A percentile compares a stretch with the other conserved stretches of the same genome.
phyloP scores from a whole-genome alignment of 2,329 filamentous ascomycete species.

The Verticillium alfalfae region DNA sequence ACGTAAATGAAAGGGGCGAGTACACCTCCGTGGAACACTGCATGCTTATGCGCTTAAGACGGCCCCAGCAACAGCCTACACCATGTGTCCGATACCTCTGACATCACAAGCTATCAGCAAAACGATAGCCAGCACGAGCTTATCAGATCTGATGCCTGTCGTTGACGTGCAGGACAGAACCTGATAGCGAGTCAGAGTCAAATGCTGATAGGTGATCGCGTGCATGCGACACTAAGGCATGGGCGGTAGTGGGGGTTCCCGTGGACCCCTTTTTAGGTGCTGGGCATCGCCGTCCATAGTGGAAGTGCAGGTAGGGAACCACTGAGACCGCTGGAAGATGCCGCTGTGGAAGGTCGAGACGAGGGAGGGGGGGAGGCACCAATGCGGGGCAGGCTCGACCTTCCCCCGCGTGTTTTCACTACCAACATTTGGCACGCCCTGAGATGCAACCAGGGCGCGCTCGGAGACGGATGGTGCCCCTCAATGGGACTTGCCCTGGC shows the following conservation, averaged over 20 bases:
- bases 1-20: too few relatives aligned
- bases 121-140: background rate
- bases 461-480: background rate
- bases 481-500: background rate
- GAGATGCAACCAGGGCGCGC: background rate
- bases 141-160: background rate
- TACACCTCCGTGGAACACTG: too few relatives aligned
- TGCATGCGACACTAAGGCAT: background rate
- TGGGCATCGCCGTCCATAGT: background rate
- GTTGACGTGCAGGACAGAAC: background rate
- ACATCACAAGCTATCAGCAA: background rate
- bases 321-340: too few relatives aligned
- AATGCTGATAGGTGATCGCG: background rate
- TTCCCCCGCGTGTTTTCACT: background rate
- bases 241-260: background rate
- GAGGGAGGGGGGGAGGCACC: background rate
- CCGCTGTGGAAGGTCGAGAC: background rate
- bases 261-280: background rate
- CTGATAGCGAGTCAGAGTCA: background rate
- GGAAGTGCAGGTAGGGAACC: background rate
- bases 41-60: too few relatives aligned
- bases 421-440: background rate
- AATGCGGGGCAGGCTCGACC: background rate
- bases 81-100: too few relatives aligned
- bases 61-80: too few relatives aligned